Evolutionary conservation across 2,329 filamentous ascomycete species (phyloP), one percentile per base, ranked within the genome.

Genomic region (Aspergillus pseudonomiae): DNA sequence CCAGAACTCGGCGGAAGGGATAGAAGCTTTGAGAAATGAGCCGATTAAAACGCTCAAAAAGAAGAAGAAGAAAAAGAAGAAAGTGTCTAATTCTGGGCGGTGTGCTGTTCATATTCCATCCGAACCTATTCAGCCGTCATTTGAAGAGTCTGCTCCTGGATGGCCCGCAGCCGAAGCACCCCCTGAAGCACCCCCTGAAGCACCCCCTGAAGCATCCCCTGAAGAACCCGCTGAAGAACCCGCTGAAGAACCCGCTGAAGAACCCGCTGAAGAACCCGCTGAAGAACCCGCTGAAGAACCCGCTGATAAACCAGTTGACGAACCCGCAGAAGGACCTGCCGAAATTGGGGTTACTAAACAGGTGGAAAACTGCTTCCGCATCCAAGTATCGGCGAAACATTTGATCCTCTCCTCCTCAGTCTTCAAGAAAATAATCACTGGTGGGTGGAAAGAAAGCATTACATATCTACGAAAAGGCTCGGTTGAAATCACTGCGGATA

Each of bases 351-450:
- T n/a, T n/a, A n/a, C n/a, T n/a, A n/a, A n/a, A n/a, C n/a, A n/a
- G n/a, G n/a, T n/a, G n/a, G n/a, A 46, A n/a, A 14, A 1, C 24
- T 21, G 0, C 6, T 46, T 26, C 43, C 6, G 43, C 43, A 46
- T 46, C 14, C 66, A 64, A 48, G 67, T 68, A 4, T 68, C 67
- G 32, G 63, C 61, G 0, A 68, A 65, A n/a, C 68, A 69, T 58
- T 45, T 70, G n/a, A 67, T 58, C n/a, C 57, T 69, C 39, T 62
- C 65, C 2, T 70, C 68, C 26, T 48, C 63, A 3, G 39, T 62
- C 28, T 68, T 70, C 26, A 65, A 64, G 30, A 56, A 24, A 11
- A 19, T 54, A 16, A 34, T 70, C 7, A 63, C 52, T 11, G 48
- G 58, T 16, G 55, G 24, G 0, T 65, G 64, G 65, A 69, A 67